Evolutionary conservation across 371 early-diverging fungal genomes (phyloP).

Genomic region (Apophysomyces sp.): DNA sequence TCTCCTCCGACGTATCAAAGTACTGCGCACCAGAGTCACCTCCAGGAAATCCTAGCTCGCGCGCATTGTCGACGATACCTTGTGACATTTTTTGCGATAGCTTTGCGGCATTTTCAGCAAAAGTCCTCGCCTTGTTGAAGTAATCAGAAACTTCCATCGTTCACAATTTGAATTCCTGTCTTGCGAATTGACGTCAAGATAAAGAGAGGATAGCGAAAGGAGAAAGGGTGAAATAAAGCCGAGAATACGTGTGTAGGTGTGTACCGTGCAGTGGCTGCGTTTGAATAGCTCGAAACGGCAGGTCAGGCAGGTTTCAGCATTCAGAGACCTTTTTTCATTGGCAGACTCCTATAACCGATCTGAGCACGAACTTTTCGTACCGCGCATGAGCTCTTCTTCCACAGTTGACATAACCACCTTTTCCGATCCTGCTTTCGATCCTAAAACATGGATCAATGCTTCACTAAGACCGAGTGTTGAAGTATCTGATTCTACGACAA

Average conservation of each 20-base stretch:
- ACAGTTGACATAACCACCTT: slow-evolving; percentile 25
- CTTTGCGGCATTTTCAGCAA: slow-evolving; percentile 84
- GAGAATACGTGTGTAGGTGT: not conserved
- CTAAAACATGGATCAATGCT: slow-evolving; percentile 67
- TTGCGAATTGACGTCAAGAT: not conserved
- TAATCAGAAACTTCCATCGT: slow-evolving; percentile 62
- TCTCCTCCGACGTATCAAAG: slow-evolving; percentile 86
- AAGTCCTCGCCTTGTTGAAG: slow-evolving; percentile 69
- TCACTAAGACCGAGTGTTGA: slow-evolving; percentile 24
- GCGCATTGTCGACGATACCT: slow-evolving; percentile 83
- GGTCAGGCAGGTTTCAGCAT: not conserved
- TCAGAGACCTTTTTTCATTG: not conserved
- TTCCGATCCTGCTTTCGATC: slow-evolving; percentile 52
- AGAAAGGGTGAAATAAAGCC: not conserved
- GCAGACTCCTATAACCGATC: not conserved
- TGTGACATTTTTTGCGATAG: slow-evolving; percentile 83
- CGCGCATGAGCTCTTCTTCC: slow-evolving; percentile 14
- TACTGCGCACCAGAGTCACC: slow-evolving; percentile 70
- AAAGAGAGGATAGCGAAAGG: not conserved
- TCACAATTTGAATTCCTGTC: not conserved
- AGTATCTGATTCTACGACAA: slow-evolving; percentile 1
- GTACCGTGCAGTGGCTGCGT: not conserved
- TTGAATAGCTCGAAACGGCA: not conserved
- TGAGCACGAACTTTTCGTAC: not conserved
- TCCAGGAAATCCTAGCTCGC: slow-evolving; percentile 75